phyloP scores from a whole-genome alignment of 2,329 filamentous ascomycete species.

The Ceratocystis huliohia region DNA sequence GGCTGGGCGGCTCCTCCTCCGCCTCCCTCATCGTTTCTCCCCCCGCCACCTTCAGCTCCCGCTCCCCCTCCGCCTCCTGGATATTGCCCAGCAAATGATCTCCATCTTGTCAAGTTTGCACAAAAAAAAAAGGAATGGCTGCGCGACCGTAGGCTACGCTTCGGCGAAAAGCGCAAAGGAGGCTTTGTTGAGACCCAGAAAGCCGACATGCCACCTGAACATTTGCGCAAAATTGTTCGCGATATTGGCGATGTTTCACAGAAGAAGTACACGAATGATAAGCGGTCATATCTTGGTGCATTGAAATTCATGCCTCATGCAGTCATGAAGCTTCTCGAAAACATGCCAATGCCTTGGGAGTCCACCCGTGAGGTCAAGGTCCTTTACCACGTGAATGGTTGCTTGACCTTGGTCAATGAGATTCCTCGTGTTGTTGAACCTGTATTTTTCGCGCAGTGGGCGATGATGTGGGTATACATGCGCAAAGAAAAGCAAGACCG shows the following conservation, averaged over 20 bases:
- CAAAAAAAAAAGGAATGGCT: conserved; percentile 99
- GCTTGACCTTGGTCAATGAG: conserved; percentile 92
- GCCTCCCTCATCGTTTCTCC: conserved; percentile 41
- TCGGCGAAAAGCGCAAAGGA: conserved; percentile 91
- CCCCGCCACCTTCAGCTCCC: conserved; percentile 45
- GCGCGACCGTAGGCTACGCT: conserved; percentile 76
- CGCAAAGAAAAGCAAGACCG: conserved; percentile 93
- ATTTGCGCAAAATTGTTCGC: conserved; percentile 93
- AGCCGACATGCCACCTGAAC: conserved; percentile 95
- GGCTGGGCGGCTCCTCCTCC: conserved; percentile 45
- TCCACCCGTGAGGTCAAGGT: conserved; percentile 93
- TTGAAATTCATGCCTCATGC: conserved; percentile 99
- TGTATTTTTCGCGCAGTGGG: conserved; percentile 97
- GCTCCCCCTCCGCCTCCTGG: conserved; percentile 70
- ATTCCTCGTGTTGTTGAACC: conserved; percentile 93
- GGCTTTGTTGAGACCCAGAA: conserved; percentile 98
- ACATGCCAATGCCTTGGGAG: conserved; percentile 99
- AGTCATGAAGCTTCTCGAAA: conserved; percentile 90
- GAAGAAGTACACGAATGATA: conserved; percentile 98
- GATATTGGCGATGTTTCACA: conserved; percentile 99
- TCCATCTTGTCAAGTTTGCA: conserved; percentile 83
- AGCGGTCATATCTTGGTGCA: conserved; percentile 91
- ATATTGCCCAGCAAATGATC: conserved; percentile 66
- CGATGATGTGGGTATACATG: conserved; percentile 99
- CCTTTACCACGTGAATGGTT: conserved; percentile 95